phyloP scores from a whole-genome alignment of 2,329 filamentous ascomycete genomes.

The Fusarium pseudoanthophilum region DNA sequence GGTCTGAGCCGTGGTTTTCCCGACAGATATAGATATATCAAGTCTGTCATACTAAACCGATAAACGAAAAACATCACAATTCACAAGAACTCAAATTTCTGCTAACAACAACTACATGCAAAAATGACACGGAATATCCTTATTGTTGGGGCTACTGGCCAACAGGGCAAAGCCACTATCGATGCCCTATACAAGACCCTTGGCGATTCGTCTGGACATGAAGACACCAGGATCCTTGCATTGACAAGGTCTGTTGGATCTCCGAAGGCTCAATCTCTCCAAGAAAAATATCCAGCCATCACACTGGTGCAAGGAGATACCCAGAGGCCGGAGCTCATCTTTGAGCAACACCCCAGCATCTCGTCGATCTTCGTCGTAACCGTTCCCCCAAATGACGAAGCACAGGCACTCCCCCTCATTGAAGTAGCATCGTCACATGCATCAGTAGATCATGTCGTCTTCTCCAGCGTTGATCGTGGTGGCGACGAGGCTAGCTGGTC shows the following conservation, averaged over 20 bases:
- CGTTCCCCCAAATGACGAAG: conserved; percentile 42
- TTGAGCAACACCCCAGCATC: conserved; percentile 32
- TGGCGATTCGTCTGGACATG: fast-evolving
- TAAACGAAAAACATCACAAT: neutral
- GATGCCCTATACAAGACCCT: neutral
- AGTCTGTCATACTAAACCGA: too few relatives aligned
- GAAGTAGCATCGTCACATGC: conserved; percentile 27
- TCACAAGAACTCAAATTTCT: neutral
- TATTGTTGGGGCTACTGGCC: conserved; percentile 27
- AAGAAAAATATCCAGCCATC: neutral
- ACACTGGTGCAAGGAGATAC: conserved; percentile 27
- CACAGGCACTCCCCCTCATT: conserved; percentile 39
- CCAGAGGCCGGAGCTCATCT: conserved; percentile 26
- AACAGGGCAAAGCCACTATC: conserved; percentile 32
- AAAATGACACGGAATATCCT: conserved; percentile 22
- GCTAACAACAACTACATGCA: too few relatives aligned
- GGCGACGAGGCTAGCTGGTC: conserved; percentile 22
- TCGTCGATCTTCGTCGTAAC: conserved; percentile 44
- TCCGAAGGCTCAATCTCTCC: neutral
- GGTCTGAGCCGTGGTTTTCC: too few relatives aligned
- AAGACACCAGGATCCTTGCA: neutral
- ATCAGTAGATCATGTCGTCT: conserved; percentile 34
- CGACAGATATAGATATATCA: too few relatives aligned
- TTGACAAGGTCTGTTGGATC: conserved; percentile 19
- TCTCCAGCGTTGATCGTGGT: conserved; percentile 34